A percentile compares a stretch with the other conserved stretches of the same genome.
Conservation (phyloP, 202 grass and related monocot species). For the Schoenoplectus triqueter region DNA sequence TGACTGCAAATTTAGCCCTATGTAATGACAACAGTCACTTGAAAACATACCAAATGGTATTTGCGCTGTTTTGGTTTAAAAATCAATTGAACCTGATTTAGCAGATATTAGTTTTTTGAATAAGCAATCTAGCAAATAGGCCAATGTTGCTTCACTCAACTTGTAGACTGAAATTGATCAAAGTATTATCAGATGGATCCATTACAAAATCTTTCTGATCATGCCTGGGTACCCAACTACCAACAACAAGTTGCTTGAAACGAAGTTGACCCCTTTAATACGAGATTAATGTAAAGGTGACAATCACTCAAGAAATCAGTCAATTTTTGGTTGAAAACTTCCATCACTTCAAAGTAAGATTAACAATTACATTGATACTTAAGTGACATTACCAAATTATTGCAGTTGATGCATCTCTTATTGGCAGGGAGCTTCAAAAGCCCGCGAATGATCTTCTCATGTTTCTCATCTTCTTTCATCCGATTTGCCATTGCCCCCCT, state of each 20-base stretch:
- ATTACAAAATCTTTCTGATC: not conserved
- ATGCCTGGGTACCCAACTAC: not conserved
- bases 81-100: not conserved
- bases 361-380: no score
- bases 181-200: constrained; percentile 10
- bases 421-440: constrained; percentile 93
- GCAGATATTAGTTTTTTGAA: not conserved
- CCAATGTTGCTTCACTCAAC: not conserved
- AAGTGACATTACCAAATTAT: constrained; percentile 65
- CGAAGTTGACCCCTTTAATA: constrained; percentile 2
- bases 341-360: constrained; percentile 8
- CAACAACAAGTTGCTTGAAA: not conserved
- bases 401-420: constrained; percentile 95
- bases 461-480: constrained; percentile 88
- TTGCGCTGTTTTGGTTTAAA: not conserved
- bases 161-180: not conserved
- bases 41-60: not conserved
- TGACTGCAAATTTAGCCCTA: not conserved
- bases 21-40: not conserved
- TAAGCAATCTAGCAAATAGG: constrained; percentile 2
- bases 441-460: constrained; percentile 88
- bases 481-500: constrained; percentile 60
- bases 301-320: not conserved
- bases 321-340: not conserved
- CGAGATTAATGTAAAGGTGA: not conserved